These are phyloP conservation scores for Antitrichia curtipendula DNA, from an alignment of 225 moss, liverwort and hornwort species.

Conservation along the genomic window DNA sequence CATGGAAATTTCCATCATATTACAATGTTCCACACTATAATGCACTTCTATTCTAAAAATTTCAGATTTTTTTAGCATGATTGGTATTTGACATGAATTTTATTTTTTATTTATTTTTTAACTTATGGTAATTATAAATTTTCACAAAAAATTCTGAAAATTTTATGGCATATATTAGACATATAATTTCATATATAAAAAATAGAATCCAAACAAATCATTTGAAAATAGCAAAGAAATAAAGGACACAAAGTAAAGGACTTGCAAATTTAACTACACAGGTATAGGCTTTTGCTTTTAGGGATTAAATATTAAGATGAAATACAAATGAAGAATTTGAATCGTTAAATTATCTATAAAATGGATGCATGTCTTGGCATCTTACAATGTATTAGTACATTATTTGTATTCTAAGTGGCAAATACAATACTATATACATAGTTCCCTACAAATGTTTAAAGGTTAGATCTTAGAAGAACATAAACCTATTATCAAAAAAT, in stretches of 20 bases:
- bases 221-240: not conserved
- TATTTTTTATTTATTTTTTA: accelerated
- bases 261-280: not conserved
- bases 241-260: accelerated
- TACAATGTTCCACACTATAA: not conserved
- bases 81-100: not conserved
- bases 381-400: too few species aligned
- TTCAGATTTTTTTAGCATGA: accelerated
- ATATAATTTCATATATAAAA: not conserved
- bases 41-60: not conserved
- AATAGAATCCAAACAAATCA: too few species aligned
- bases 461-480: not conserved
- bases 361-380: not conserved
- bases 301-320: not conserved
- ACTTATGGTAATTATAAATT: too few species aligned
- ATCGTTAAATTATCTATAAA: not conserved
- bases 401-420: not conserved
- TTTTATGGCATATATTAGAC: not conserved
- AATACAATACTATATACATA: not conserved
- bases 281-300: accelerated
- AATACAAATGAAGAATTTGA: not conserved
- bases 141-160: too few species aligned
- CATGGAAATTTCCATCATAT: not conserved
- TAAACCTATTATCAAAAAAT: not conserved
- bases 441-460: not conserved